A percentile compares a stretch with the other conserved stretches of the same genome.
Conservation (phyloP, 805 yeast genomes). For the Kluyveromyces starmeri region DNA sequence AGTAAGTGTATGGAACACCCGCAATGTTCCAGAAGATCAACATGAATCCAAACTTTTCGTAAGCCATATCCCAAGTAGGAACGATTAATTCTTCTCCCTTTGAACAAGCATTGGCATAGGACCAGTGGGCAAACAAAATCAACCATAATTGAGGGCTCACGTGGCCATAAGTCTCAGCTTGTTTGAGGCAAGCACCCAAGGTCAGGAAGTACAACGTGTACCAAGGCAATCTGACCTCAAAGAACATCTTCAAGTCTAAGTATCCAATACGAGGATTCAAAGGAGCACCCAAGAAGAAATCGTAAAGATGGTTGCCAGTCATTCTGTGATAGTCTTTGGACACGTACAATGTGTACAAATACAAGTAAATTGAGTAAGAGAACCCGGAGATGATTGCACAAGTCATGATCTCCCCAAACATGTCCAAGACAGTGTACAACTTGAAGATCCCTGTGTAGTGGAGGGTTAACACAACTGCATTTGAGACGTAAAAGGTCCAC, state of each 20-base stretch:
- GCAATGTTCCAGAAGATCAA: slow-evolving; percentile 97
- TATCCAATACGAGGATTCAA: slow-evolving; percentile 92
- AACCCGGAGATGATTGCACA: slow-evolving; percentile 80
- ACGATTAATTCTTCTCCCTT: slow-evolving; percentile 97
- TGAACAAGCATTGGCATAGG: slow-evolving; percentile 93
- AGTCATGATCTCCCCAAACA: slow-evolving; percentile 88
- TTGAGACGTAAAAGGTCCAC: slow-evolving; percentile 67
- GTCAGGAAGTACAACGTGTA: slow-evolving; percentile 75
- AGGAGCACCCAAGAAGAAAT: slow-evolving; percentile 95
- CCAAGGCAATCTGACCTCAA: slow-evolving; percentile 97
- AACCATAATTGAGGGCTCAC: slow-evolving; percentile 69
- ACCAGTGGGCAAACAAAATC: slow-evolving; percentile 78
- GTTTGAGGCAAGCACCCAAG: slow-evolving; percentile 66
- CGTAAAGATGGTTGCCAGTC: slow-evolving; percentile 88
- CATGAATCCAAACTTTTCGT: slow-evolving; percentile 99
- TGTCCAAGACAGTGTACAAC: slow-evolving; percentile 64
- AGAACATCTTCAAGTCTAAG: slow-evolving; percentile 91
- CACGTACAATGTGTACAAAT: slow-evolving; percentile 54
- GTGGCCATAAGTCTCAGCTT: slow-evolving; percentile 72
- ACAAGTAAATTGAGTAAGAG: slow-evolving; percentile 56
- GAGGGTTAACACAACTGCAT: slow-evolving; percentile 46
- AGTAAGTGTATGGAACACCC: slow-evolving; percentile 97
- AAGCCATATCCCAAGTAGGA: slow-evolving; percentile 99
- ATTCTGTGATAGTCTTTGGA: slow-evolving; percentile 76
- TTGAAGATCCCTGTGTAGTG: slow-evolving; percentile 72